Base-by-base conservation (phyloP, 345 rosid genomes). In the Acer negundo region DNA sequence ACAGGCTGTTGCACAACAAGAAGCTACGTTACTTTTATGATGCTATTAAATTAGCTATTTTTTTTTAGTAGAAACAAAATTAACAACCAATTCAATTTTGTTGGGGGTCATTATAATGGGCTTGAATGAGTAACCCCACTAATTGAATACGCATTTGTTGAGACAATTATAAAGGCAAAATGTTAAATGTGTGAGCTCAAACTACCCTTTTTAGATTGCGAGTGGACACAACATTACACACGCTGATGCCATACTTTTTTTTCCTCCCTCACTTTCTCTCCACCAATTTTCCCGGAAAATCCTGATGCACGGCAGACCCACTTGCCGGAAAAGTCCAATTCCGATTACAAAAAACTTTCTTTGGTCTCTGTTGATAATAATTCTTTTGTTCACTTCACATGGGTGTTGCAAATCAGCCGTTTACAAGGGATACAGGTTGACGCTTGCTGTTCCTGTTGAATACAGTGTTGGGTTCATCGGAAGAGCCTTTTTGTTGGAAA, bases 401-500 rank as follows among this genome's bases (percentile, higher is more conserved):
- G 85, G 80, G 40, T 69, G 40, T 28, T 85, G 86, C 79, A 91
- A 89, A 28, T 75, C 98, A 10, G 88, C 88, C 65, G 81, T 94
- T 53, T 74, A 44, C 26, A 79, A 78, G 13, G 89, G 93, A 31
- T 88, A 88, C 75, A 77, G 84, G 62, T 71, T 94, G 28, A 83
- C 87, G 4, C 81, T 94, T 35, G 85, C 89, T 20, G 80, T 91
- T 8, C 98, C 98, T 0, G 9, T 69, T 3, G 88, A 70, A 16
- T 90, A 90, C 75, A 76, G 66, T 49, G 49, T 67, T 0, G 88
- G 91, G 5, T 91, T 91, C 67, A 78, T 76, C 11, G 97, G 94
- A 12, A 87, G 93, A 86, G 98, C 94, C 38, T 89, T 90, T 75
- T 56, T 95, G 42, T 85, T 92, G 79, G 90, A 89, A 76, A 81